Conservation (phyloP, 2,329 filamentous ascomycete genomes). For the Metarhizium humberi region DNA sequence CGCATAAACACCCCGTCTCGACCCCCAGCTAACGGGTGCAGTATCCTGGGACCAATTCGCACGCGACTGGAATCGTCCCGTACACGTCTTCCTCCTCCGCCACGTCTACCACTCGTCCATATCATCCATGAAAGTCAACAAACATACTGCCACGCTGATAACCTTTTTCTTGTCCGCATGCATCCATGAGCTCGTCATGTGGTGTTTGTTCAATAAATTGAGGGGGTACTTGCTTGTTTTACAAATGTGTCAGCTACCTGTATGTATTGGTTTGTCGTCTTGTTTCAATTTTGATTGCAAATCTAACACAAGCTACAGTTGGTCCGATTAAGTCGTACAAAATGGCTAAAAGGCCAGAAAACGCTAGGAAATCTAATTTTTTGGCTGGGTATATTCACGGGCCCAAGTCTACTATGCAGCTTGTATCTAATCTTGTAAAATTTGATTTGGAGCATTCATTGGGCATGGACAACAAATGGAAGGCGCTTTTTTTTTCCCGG, state of each 20-base stretch:
- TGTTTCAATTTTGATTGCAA: background rate
- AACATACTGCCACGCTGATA: conserved; percentile 62
- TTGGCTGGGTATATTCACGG: conserved; percentile 71
- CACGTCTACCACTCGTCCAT: conserved; percentile 76
- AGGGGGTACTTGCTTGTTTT: conserved; percentile 63
- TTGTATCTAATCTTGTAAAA: conserved; percentile 47
- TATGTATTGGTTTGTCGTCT: conserved; percentile 18
- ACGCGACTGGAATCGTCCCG: conserved; percentile 68
- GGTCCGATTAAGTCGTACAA: conserved; percentile 57
- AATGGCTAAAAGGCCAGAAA: conserved; percentile 51
- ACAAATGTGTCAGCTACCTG: conserved; percentile 66
- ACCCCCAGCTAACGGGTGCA: conserved; percentile 8
- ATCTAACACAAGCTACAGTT: conserved; percentile 27
- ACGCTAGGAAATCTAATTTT: conserved; percentile 66
- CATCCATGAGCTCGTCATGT: conserved; percentile 71
- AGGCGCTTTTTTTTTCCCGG: background rate
- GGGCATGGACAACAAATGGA: background rate
- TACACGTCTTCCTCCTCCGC: conserved; percentile 67
- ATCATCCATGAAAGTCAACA: conserved; percentile 60
- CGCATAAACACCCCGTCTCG: background rate
- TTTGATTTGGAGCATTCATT: background rate
- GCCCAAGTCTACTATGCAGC: conserved; percentile 58
- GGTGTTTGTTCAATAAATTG: conserved; percentile 70
- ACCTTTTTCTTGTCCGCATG: conserved; percentile 66
- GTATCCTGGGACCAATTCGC: conserved; percentile 69